Conservation (phyloP, 2,329 filamentous ascomycete genomes). For the Ophiocordyceps camponoti-floridani region DNA sequence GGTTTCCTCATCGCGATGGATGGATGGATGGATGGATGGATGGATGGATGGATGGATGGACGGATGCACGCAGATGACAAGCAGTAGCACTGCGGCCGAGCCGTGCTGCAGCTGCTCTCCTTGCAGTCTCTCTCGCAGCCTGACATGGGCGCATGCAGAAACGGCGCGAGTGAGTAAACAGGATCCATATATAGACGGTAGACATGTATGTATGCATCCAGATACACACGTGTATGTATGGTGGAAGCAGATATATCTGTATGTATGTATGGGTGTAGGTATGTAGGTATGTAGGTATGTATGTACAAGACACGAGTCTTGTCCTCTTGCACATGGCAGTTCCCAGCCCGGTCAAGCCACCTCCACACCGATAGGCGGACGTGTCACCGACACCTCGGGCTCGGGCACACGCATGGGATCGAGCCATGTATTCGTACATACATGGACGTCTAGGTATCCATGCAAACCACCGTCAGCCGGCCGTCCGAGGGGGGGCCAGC, state of each 20-base stretch:
- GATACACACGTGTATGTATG: neutral
- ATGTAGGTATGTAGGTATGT: neutral
- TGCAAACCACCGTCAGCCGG: neutral
- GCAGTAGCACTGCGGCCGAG: neutral
- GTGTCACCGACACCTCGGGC: neutral
- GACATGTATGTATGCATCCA: neutral
- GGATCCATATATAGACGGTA: neutral
- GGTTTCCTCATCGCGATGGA: too few relatives aligned
- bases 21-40: too few relatives aligned
- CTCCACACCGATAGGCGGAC: neutral
- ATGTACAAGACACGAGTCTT: neutral
- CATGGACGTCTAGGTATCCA: neutral
- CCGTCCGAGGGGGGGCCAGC: neutral
- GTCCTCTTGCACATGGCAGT: neutral
- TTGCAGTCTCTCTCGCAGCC: slow-evolving; percentile 1
- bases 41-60: too few relatives aligned
- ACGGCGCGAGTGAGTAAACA: neutral
- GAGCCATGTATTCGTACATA: neutral
- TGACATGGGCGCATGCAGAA: neutral
- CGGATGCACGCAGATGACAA: neutral
- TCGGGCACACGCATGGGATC: neutral
- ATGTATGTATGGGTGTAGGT: neutral
- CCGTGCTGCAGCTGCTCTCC: neutral
- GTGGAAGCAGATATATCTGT: neutral
- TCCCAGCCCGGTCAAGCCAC: neutral